Conservation (phyloP, 192 early-diverging fungal genomes). For the Chytriomyces sp. region DNA sequence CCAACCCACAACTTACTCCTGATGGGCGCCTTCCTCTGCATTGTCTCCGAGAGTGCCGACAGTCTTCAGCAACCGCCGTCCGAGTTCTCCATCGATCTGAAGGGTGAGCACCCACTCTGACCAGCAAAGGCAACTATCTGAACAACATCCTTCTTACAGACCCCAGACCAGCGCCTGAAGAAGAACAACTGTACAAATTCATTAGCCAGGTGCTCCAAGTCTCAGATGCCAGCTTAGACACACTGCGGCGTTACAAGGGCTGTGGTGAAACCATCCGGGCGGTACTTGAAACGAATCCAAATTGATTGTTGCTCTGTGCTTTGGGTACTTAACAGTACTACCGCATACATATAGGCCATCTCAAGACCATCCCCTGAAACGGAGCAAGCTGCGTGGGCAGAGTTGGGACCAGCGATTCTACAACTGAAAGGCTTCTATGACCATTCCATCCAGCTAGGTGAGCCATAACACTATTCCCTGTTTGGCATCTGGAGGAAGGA, state of each 20-base stretch:
- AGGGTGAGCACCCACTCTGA: constrained; percentile 39
- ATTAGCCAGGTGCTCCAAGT: constrained; percentile 61
- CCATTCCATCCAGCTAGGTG: constrained; percentile 75
- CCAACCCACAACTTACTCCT: neutral
- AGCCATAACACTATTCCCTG: neutral
- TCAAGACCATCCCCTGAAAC: constrained; percentile 79
- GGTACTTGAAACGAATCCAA: constrained; percentile 50
- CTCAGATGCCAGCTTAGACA: constrained; percentile 57
- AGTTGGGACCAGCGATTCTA: constrained; percentile 77
- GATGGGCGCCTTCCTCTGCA: constrained; percentile 22
- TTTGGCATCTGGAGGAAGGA: no score
- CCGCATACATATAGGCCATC: constrained; percentile 68
- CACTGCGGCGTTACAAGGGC: constrained; percentile 64
- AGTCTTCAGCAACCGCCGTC: constrained; percentile 25
- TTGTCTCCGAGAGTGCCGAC: neutral
- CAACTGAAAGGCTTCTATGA: constrained; percentile 84
- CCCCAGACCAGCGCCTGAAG: constrained; percentile 65
- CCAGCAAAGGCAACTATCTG: neutral
- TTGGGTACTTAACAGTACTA: neutral
- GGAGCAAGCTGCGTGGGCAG: constrained; percentile 88
- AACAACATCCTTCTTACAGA: constrained; percentile 33
- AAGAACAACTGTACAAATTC: constrained; percentile 65
- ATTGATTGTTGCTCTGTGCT: neutral
- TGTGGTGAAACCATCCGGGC: constrained; percentile 76
- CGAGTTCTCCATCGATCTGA: constrained; percentile 49